Conservation (phyloP, 2,329 filamentous ascomycete species). For the Parastagonospora avenae region DNA sequence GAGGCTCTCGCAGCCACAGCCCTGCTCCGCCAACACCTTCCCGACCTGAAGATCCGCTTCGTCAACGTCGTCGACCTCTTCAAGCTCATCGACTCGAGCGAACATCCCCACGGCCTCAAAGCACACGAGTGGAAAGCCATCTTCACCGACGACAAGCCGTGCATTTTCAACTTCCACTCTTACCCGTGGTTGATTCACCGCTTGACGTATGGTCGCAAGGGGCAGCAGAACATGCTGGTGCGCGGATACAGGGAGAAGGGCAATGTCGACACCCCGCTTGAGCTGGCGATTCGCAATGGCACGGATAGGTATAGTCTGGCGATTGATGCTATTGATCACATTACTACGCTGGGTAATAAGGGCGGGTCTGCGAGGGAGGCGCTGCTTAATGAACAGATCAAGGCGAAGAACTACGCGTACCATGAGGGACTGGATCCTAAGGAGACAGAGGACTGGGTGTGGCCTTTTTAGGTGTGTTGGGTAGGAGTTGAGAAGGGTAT, state of each 20-base stretch:
- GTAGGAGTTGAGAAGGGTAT: too few relatives aligned
- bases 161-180: constrained; percentile 85
- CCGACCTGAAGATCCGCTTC: constrained; percentile 75
- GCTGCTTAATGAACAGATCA: constrained; percentile 68
- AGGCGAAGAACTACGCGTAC: constrained; percentile 66
- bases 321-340: constrained; percentile 75
- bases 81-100: constrained; percentile 71
- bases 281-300: constrained; percentile 77
- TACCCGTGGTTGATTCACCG: constrained; percentile 82
- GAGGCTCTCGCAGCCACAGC: constrained; percentile 77
- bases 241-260: constrained; percentile 82
- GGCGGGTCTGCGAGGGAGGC: constrained; percentile 67
- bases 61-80: constrained; percentile 83
- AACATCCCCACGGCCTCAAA: constrained; percentile 74
- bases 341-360: constrained; percentile 66
- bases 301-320: constrained; percentile 78
- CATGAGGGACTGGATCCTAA: constrained; percentile 73
- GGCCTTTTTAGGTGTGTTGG: constrained; percentile 54
- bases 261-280: constrained; percentile 81
- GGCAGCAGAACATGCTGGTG: constrained; percentile 72
- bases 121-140: constrained; percentile 66
- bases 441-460: constrained; percentile 68
- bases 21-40: constrained; percentile 72
- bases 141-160: constrained; percentile 73
- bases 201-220: constrained; percentile 75